phyloP scores from a whole-genome alignment of 2,329 filamentous ascomycete genomes.

The Orbilia quercus region DNA sequence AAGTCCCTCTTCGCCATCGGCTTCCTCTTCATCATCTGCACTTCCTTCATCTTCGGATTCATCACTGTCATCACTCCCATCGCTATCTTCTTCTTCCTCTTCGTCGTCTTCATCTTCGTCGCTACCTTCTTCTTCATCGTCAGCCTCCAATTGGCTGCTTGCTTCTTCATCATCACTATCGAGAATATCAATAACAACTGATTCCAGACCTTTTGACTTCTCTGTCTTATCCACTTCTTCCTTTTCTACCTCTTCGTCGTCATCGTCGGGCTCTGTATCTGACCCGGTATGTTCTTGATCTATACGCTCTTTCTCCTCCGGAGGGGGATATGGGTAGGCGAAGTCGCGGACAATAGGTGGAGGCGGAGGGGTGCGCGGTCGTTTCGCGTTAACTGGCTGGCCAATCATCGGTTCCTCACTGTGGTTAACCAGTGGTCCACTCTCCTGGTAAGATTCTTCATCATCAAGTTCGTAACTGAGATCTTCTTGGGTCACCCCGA shows the following conservation, averaged over 20 bases:
- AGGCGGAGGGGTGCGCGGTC: slow-evolving; percentile 5
- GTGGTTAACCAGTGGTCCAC: slow-evolving; percentile 1
- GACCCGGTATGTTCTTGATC: slow-evolving; percentile 44
- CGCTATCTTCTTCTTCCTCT: slow-evolving; percentile 13
- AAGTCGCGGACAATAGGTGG: slow-evolving; percentile 48
- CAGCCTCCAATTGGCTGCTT: not conserved
- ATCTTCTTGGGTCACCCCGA: not conserved
- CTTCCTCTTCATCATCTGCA: not conserved
- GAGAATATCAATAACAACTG: slow-evolving; percentile 37
- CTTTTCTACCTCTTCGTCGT: slow-evolving; percentile 15
- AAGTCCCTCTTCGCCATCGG: not conserved
- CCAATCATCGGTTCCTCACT: slow-evolving; percentile 42
- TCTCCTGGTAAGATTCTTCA: not conserved
- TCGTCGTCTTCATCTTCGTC: slow-evolving; percentile 29
- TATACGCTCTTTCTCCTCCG: too few species aligned
- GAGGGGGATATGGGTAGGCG: slow-evolving; percentile 25
- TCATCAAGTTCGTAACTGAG: too few species aligned
- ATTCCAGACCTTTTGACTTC: slow-evolving; percentile 5
- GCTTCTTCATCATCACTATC: slow-evolving; percentile 45
- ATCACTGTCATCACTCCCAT: slow-evolving; percentile 1
- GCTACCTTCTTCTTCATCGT: slow-evolving; percentile 15
- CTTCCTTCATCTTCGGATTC: slow-evolving; percentile 12
- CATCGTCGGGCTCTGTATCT: slow-evolving; percentile 44
- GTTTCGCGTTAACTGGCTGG: slow-evolving; percentile 18
- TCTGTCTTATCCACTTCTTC: not conserved